Evolutionary conservation across 345 rosid genomes (phyloP), one percentile per base, ranked within the genome.

Genomic region (Hibiscus tridactylites): DNA sequence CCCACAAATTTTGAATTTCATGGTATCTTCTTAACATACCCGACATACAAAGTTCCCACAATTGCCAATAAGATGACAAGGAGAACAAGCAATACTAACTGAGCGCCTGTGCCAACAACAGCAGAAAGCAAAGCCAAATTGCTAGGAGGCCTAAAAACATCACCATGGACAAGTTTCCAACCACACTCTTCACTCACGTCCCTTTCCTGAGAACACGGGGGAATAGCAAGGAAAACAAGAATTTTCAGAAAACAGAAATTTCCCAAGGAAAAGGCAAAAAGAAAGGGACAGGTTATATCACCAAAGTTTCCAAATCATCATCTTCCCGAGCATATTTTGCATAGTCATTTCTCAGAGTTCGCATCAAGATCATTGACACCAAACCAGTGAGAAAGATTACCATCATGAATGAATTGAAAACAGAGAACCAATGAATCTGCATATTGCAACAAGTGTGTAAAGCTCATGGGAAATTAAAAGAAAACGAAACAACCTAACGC

Each of bases 351-450:
- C 97, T 84, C 63, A 93, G 90, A 60, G 97, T 93, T 76, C 97
- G 86, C 98, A 93, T 93, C 79, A 93, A 81, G 80, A 93, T 93
- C 98, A 93, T 93, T 28, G 98, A 91, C 71, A 93, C 98, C 92
- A 93, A 80, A 71, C 98, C 98, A 73, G 98, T 93, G 72, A 93
- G 92, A 82, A 93, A 93, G 82, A 93, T 93, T 76, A 93, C 98
- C 98, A 93, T 91, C 98, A 93, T 93, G 86, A 93, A 93, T 8
- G 97, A 93, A 83, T 93, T 93, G 80, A 93, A 93, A 81, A 93
- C 90, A 74, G 97, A 93, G 82, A 93, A 93, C 98, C 98, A 93
- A 75, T 93, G 98, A 79, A 93, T 93, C 98, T 93, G 97, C 84
- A 79, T 5, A 65, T 66, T 71, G 63, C 75, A 71, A 39, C 49